phyloP scores from a whole-genome alignment of 306 rosid species.

The Acacia acuminata region DNA sequence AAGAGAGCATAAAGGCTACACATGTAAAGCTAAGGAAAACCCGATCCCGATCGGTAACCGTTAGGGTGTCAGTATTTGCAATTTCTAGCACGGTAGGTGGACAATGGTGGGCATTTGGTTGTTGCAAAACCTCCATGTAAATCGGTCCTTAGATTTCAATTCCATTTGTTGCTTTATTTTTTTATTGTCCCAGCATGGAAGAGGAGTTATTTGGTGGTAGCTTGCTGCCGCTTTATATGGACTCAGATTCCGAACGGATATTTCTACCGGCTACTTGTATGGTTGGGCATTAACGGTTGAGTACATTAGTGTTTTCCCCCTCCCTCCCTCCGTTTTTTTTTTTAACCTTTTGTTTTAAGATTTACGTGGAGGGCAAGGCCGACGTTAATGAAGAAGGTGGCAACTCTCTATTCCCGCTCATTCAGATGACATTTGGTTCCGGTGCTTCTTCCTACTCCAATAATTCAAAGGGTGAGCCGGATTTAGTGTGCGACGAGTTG shows the following conservation, averaged over 20 bases:
- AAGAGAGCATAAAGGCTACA: slow-evolving; percentile 46
- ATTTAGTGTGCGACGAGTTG: not conserved
- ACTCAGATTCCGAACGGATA: slow-evolving; percentile 13
- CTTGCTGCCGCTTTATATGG: slow-evolving; percentile 27
- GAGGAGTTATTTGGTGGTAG: slow-evolving; percentile 21
- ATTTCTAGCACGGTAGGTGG: slow-evolving; percentile 37
- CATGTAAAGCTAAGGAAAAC: slow-evolving; percentile 55
- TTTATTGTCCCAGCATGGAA: slow-evolving; percentile 28
- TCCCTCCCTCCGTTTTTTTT: not conserved
- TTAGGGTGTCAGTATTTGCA: slow-evolving; percentile 24
- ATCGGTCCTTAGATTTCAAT: slow-evolving; percentile 44
- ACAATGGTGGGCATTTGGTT: slow-evolving; percentile 41
- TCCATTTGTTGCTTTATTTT: slow-evolving; percentile 56
- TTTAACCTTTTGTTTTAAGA: not conserved
- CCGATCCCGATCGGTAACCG: slow-evolving; percentile 46
- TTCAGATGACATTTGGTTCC: not conserved
- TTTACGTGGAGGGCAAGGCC: slow-evolving; percentile 1
- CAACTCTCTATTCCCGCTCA: not conserved
- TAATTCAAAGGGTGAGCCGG: no score
- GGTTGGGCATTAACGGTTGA: slow-evolving; percentile 21
- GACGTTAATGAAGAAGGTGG: slow-evolving; percentile 12
- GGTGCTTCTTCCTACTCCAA: not conserved
- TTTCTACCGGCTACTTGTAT: slow-evolving; percentile 34
- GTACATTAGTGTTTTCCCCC: not conserved
- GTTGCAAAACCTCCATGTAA: slow-evolving; percentile 56